A percentile compares a stretch with the other conserved stretches of the same genome.
phyloP scores from a whole-genome alignment of 139 green algal genomes.

The Chlamydomonas schloesseri region DNA sequence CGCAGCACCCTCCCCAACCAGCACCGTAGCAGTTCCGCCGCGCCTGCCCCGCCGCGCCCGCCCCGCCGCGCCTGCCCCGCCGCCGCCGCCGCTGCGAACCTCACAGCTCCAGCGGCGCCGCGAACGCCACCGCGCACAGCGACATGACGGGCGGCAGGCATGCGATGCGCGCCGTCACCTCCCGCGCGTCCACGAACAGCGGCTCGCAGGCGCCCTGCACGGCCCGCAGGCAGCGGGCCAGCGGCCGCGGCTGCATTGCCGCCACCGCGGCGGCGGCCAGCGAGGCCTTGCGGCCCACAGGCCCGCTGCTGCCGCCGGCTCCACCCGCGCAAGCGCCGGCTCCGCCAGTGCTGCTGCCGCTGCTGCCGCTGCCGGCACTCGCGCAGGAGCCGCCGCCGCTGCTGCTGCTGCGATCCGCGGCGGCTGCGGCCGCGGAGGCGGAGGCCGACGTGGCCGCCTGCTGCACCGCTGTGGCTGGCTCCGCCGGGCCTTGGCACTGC shows the following conservation, averaged over 20 bases:
- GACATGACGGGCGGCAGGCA: conserved; percentile 35
- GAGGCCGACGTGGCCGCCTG: no score
- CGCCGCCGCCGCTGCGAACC: no score
- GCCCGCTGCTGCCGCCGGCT: neutral
- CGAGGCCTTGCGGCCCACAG: neutral
- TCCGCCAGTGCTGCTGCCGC: neutral
- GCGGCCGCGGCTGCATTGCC: conserved; percentile 22
- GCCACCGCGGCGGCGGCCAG: conserved; percentile 23
- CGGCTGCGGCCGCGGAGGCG: no score
- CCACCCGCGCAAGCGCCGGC: neutral
- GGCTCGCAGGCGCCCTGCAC: conserved; percentile 44
- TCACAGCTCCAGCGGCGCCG: conserved; percentile 32
- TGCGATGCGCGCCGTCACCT: conserved; percentile 39
- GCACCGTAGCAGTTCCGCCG: no score
- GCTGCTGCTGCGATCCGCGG: no score
- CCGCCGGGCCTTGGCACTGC: no score
- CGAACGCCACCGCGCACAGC: conserved; percentile 38
- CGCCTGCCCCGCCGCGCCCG: no score
- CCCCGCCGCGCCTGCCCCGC: no score
- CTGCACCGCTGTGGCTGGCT: no score
- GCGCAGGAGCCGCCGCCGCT: neutral
- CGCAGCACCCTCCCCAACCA: no score
- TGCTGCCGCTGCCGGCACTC: no score
- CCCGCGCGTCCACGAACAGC: conserved; percentile 28
- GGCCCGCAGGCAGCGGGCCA: conserved; percentile 24